Base-by-base conservation (phyloP, 495 filamentous ascomycete genomes). In the Penicillium malachiteum region DNA sequence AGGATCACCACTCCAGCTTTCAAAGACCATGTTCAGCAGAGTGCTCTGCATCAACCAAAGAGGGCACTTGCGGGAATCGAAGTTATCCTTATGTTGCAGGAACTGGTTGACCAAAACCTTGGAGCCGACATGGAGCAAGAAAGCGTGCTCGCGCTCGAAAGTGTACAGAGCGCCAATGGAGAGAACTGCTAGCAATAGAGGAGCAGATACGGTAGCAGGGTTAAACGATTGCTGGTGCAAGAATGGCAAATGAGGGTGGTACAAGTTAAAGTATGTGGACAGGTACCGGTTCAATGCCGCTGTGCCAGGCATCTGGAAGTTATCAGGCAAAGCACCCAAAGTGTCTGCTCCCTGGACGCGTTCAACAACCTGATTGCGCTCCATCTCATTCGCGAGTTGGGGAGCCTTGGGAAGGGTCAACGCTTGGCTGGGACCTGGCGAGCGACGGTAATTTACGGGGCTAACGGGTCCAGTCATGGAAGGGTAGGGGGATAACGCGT, bases 1-100 rank as follows among this genome's bases (percentile, higher is more conserved):
- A 12, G 94, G 84, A 68, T 97, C 94, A 57, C 94, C 94, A 68
- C 95, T 97, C 94, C 94, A 98, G 79, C 93, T 97, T 37, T 96
- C 94, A 71, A 98, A 97, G 60, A 96, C 88, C 94, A 97, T 97
- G 78, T 98, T 98, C 44, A 98, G 78, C 48, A 98, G 78, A 12
- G 91, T 91, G 69, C 89, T 89, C 68, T 97, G 94, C 89, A 97
- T 97, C 37, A 91, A 90, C 92, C 93, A 97, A 31, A 98, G 75
- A 7, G 94, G 94, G 66, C 94, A 98, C 70, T 96, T 97, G 50
- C 92, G 84, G n/a, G 94, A 97, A 79, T 91, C 95, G 72, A 97
- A 97, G 73, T 95, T 96, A 68, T 96, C 92, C 75, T 96, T 95
- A 75, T 96, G 93, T 72, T 96, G 92, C 59, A 98, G 71, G 71